phyloP scores from a whole-genome alignment of 1,139 yeast species.

The Protomyces gravidus region DNA sequence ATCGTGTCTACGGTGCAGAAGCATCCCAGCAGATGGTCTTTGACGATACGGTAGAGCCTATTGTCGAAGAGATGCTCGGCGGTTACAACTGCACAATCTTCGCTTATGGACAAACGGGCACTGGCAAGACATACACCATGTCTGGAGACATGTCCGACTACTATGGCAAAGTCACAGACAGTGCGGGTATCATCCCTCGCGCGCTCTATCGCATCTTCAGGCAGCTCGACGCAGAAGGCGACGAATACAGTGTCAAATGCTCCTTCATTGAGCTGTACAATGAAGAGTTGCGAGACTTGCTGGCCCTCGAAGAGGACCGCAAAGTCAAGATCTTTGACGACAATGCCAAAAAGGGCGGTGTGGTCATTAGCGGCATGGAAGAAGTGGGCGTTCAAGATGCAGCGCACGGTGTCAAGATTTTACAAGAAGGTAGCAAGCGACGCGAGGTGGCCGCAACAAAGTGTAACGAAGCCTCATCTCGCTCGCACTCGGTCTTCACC shows the following conservation, averaged over 20 bases:
- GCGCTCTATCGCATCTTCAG: slow-evolving; percentile 53
- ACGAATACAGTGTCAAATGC: slow-evolving; percentile 60
- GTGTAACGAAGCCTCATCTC: slow-evolving; percentile 64
- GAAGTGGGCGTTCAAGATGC: slow-evolving; percentile 46
- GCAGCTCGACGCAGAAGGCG: slow-evolving; percentile 41
- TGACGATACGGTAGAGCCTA: slow-evolving; percentile 57
- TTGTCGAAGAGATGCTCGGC: slow-evolving; percentile 47
- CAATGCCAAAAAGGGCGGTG: slow-evolving; percentile 40
- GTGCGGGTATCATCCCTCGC: slow-evolving; percentile 69
- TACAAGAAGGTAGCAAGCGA: slow-evolving; percentile 51
- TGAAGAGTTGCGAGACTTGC: slow-evolving; percentile 63
- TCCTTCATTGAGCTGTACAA: slow-evolving; percentile 71
- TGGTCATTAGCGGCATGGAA: slow-evolving; percentile 50
- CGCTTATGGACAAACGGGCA: slow-evolving; percentile 88
- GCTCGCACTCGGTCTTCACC: slow-evolving; percentile 73
- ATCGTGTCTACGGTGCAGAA: slow-evolving; percentile 68
- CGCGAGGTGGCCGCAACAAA: slow-evolving; percentile 66
- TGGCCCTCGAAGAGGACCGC: slow-evolving; percentile 42
- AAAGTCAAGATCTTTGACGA: slow-evolving; percentile 49
- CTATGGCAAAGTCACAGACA: slow-evolving; percentile 35
- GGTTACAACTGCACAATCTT: slow-evolving; percentile 68
- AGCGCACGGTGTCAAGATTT: slow-evolving; percentile 45
- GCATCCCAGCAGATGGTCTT: slow-evolving; percentile 62
- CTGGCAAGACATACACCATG: slow-evolving; percentile 86
- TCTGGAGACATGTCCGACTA: slow-evolving; percentile 54